These are phyloP conservation scores for Chaetomiaceae sp. DNA, from an alignment of 2,329 filamentous ascomycete genomes.

Conservation along the genomic window DNA sequence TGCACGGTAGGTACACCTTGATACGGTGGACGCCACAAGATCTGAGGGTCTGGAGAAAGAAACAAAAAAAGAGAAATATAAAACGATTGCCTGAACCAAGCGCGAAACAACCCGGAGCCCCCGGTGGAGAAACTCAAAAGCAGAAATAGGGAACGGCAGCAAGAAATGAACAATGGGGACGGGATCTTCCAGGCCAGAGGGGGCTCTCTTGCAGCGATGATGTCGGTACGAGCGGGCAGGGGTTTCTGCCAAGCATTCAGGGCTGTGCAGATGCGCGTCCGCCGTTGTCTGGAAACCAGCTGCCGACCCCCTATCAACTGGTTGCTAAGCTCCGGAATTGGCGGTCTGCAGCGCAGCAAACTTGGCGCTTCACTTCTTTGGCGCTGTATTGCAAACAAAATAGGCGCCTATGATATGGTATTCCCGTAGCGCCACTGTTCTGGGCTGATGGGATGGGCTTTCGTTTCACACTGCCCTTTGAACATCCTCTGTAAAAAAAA, in stretches of 20 bases:
- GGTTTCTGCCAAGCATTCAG: conserved; percentile 1
- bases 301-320: neutral
- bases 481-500: too few relatives aligned
- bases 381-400: neutral
- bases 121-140: neutral
- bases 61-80: neutral
- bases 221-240: neutral
- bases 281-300: conserved; percentile 1
- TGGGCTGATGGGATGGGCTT: too few relatives aligned
- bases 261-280: conserved; percentile 1
- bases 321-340: neutral
- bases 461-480: too few relatives aligned
- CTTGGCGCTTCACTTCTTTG: neutral
- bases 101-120: neutral
- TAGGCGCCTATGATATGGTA: neutral
- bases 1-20: too few relatives aligned
- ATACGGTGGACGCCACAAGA: conserved; percentile 1
- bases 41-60: neutral
- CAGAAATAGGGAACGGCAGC: conserved; percentile 5
- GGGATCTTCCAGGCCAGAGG: neutral
- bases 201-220: neutral
- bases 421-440: neutral
- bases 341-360: neutral
- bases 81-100: neutral
- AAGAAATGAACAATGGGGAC: conserved; percentile 8